Evolutionary conservation across 371 early-diverging fungal genomes (phyloP), one percentile per base, ranked within the genome.

Genomic region (Mortierella sp.): DNA sequence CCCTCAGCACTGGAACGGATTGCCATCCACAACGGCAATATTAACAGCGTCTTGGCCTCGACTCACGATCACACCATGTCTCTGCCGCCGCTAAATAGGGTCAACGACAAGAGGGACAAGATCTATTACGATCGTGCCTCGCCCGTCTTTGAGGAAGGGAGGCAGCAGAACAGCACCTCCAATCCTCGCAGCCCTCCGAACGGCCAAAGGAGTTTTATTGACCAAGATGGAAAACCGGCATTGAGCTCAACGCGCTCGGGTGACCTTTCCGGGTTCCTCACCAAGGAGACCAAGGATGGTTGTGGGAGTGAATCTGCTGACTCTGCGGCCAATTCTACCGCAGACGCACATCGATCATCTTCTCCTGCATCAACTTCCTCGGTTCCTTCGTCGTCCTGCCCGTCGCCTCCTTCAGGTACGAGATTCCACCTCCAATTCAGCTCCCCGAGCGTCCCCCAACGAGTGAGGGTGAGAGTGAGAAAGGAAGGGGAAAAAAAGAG

Each of bases 21-120:
- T 50, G 83, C 83, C 5, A 83, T 83, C 11, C 83, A 83, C 69
- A 83, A 83, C 55, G 73, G 71, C 64, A 83, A 83, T 46, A 83
- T 83, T 72, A 83, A 83, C 69, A 72, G 31, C 11, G 83, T 79
- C 24, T 37, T 83, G 28, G 82, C 82, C 11, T 73, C 83, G 69
- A 83, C 77, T 37, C 64, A 72, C 74, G 76, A 79, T 53, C 83
- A 83, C 69, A 74, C 71, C 53, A 55, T 78, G 64, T 53, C 83
- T 4, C 21, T 79, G 24, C 76, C 76, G 10, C 74, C 79, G 3
- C 26, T 70, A 37, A 72, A 43, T 28, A 72, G 31, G 50, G n/a
- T 40, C 57, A 28, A 37, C 16, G 76, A 70, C 43, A 76, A 43
- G 43, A 53, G 64, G 46, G 74, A 73, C 69, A 48, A 69, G 50